These are phyloP conservation scores for Aspergillus clavatus DNA, from an alignment of 2,329 filamentous ascomycete genomes.

Conservation along the genomic window DNA sequence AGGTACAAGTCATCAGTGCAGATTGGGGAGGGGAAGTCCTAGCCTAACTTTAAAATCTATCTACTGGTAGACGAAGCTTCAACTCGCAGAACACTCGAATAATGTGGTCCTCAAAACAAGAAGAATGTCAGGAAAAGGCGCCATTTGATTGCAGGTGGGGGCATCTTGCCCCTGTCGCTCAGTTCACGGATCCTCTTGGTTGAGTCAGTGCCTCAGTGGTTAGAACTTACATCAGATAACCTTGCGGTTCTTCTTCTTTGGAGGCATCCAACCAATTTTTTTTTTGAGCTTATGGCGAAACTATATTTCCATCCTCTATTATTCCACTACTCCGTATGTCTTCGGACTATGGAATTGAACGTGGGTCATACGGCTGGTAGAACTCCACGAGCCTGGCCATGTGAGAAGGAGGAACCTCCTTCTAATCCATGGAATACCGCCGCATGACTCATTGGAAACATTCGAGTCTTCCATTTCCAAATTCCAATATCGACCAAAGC, in stretches of 20 bases:
- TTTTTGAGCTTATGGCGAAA: not conserved
- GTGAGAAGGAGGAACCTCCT: not conserved
- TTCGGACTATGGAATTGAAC: too few species aligned
- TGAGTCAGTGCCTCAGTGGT: not conserved
- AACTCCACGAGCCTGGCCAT: not conserved
- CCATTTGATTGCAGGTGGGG: not conserved
- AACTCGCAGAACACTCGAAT: too few species aligned
- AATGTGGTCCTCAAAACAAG: not conserved
- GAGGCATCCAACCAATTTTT: too few species aligned
- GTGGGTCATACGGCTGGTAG: not conserved
- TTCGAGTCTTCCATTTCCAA: not conserved
- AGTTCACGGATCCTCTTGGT: not conserved
- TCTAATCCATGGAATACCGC: not conserved
- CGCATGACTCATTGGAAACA: too few species aligned
- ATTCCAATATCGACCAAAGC: too few species aligned
- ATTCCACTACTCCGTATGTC: too few species aligned
- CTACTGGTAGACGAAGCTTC: not conserved
- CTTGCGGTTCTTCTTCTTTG: too few species aligned
- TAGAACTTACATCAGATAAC: too few species aligned
- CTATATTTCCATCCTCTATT: too few species aligned
- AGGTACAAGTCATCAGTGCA: not conserved
- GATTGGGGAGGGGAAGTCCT: not conserved
- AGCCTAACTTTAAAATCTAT: not conserved
- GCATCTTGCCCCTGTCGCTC: not conserved
- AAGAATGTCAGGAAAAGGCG: not conserved